These are phyloP conservation scores for Tetracladium setigerum DNA, from an alignment of 495 filamentous ascomycete species.

Conservation along the genomic window DNA sequence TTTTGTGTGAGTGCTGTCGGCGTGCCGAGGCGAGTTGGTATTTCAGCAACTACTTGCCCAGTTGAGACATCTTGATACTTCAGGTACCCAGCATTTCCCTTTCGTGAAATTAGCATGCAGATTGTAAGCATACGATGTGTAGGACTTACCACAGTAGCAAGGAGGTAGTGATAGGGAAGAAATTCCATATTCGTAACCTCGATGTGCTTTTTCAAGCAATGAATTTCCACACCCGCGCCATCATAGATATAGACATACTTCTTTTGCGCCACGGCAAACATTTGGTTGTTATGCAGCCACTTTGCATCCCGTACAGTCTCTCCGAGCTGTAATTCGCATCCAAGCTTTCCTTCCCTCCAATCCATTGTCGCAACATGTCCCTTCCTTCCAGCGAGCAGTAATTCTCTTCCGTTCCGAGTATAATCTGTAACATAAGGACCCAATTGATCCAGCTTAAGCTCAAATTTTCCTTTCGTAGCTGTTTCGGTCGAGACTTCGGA, in stretches of 20 bases:
- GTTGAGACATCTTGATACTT: slow-evolving; percentile 96
- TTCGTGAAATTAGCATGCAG: slow-evolving; percentile 20
- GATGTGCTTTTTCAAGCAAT: slow-evolving; percentile 80
- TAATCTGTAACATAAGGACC: slow-evolving; percentile 87
- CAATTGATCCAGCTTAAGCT: slow-evolving; percentile 71
- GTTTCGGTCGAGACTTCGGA: slow-evolving; percentile 68
- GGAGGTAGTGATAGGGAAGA: slow-evolving; percentile 89
- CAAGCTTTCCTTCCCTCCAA: slow-evolving; percentile 86
- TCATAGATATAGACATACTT: slow-evolving; percentile 97
- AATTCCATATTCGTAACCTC: slow-evolving; percentile 96
- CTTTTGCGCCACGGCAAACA: slow-evolving; percentile 96
- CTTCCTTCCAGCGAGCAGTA: slow-evolving; percentile 81
- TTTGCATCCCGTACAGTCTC: slow-evolving; percentile 85
- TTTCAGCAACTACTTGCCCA: slow-evolving; percentile 74
- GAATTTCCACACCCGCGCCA: slow-evolving; percentile 76
- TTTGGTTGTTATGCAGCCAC: slow-evolving; percentile 95
- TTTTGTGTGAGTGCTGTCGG: slow-evolving; percentile 84
- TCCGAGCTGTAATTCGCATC: slow-evolving; percentile 80
- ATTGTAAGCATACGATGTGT: neutral
- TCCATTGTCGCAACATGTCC: slow-evolving; percentile 96
- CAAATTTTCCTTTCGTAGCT: slow-evolving; percentile 79
- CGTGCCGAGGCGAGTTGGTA: slow-evolving; percentile 73
- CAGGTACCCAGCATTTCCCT: slow-evolving; percentile 76
- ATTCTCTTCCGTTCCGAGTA: slow-evolving; percentile 75
- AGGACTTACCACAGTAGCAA: slow-evolving; percentile 68